phyloP scores from a whole-genome alignment of 257 asterid genomes.

The Nicotiana obtusifolia region DNA sequence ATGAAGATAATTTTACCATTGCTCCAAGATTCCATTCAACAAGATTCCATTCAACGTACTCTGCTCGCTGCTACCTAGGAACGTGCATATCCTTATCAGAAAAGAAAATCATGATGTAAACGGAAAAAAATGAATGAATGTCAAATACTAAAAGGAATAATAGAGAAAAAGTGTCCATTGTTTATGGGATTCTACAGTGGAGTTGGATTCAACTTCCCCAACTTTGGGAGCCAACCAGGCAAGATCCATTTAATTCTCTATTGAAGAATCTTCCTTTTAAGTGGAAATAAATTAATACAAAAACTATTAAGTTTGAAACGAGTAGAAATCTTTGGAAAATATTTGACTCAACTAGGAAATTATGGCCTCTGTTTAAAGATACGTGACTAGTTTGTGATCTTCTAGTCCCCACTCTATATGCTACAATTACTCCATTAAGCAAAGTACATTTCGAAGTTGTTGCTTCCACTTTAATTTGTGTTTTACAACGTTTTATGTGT shows the following conservation, averaged over 20 bases:
- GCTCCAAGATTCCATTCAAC: too few species aligned
- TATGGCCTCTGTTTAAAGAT: too few species aligned
- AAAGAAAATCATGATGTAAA: background rate
- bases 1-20: too few species aligned
- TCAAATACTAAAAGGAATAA: background rate
- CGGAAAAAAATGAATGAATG: conserved; percentile 2
- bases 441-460: background rate
- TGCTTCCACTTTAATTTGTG: background rate
- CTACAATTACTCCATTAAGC: background rate
- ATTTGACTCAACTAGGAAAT: background rate
- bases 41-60: too few species aligned
- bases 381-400: background rate
- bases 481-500: too few species aligned
- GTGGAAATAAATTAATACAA: background rate
- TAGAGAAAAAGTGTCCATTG: conserved; percentile 12
- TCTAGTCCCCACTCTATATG: background rate
- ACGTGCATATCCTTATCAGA: background rate
- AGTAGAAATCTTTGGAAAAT: background rate
- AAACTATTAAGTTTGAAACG: background rate
- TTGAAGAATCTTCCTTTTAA: conserved; percentile 12
- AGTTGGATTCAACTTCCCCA: conserved; percentile 16
- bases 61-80: background rate
- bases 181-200: conserved; percentile 8
- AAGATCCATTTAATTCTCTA: background rate
- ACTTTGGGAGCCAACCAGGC: conserved; percentile 23